These are phyloP conservation scores for Epichloe gansuensis DNA, from an alignment of 2,329 filamentous ascomycete genomes.

Conservation along the genomic window DNA sequence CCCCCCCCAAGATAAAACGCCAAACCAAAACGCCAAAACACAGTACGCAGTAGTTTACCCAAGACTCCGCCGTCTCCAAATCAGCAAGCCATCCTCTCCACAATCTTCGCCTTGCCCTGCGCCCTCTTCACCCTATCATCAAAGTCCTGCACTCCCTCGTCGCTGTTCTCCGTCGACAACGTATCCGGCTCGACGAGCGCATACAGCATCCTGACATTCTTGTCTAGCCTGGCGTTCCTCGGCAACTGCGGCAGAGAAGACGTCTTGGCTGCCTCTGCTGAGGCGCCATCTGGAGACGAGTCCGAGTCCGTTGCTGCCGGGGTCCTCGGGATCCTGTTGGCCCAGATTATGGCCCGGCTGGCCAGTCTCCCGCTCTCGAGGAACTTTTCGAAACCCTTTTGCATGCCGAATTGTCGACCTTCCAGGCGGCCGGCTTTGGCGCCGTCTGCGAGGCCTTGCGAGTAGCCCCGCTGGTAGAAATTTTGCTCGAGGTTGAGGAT, in stretches of 20 bases:
- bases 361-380: constrained; percentile 65
- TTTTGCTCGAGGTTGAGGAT: constrained; percentile 48
- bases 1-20: too few species aligned
- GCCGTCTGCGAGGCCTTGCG: constrained; percentile 63
- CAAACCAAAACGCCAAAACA: background rate
- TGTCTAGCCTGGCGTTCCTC: constrained; percentile 53
- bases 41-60: background rate
- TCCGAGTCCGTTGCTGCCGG: background rate
- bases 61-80: background rate
- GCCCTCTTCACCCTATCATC: constrained; percentile 81
- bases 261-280: background rate
- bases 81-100: constrained; percentile 52
- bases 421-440: constrained; percentile 67
- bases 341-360: constrained; percentile 73
- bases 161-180: constrained; percentile 67
- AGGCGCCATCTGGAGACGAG: constrained; percentile 1
- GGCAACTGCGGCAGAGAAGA: constrained; percentile 31
- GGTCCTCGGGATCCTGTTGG: constrained; percentile 43
- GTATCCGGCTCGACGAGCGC: constrained; percentile 68
- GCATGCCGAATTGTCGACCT: constrained; percentile 79
- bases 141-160: constrained; percentile 81
- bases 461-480: constrained; percentile 76
- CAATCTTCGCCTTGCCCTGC: constrained; percentile 69
- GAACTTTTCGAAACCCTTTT: constrained; percentile 92
- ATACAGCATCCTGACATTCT: constrained; percentile 64